These are phyloP conservation scores for Sporothrix pseudoabietina DNA, from an alignment of 2,329 filamentous ascomycete species.

Conservation along the genomic window DNA sequence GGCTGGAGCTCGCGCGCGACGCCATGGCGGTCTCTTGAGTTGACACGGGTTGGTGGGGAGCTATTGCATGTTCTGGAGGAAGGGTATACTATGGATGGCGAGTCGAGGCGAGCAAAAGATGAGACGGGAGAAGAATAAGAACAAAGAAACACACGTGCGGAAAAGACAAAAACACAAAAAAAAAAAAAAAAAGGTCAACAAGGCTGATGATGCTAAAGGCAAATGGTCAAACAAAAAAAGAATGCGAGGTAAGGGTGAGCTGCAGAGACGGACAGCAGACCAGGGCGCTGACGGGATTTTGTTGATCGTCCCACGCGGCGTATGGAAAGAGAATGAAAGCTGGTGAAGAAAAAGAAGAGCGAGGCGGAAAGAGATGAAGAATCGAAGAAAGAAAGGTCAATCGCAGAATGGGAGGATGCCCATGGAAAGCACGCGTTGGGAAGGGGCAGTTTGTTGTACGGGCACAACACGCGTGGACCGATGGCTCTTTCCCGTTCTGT, in stretches of 20 bases:
- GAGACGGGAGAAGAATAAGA: neutral
- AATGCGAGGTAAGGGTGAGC: neutral
- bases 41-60: neutral
- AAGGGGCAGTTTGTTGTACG: conserved; percentile 21
- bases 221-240: conserved; percentile 19
- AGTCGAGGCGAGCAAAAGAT: neutral
- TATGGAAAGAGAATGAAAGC: neutral
- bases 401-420: neutral
- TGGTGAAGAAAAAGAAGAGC: neutral
- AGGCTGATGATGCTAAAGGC: conserved; percentile 1
- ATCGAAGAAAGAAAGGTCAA: conserved; percentile 4
- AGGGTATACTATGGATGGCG: neutral
- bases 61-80: conserved; percentile 28
- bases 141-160: neutral
- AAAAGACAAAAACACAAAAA: conserved; percentile 21
- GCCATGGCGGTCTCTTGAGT: conserved; percentile 36
- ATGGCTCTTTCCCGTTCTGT: conserved; percentile 29
- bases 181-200: conserved; percentile 14
- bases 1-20: conserved; percentile 32
- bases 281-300: conserved; percentile 1
- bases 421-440: conserved; percentile 25
- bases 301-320: conserved; percentile 19
- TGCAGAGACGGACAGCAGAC: neutral
- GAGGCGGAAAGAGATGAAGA: conserved; percentile 16
- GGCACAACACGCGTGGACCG: conserved; percentile 25